Evolutionary conservation across 768 basidiomycete species (phyloP), one percentile per base, ranked within the genome.

Genomic region (Termitomyces sp.): DNA sequence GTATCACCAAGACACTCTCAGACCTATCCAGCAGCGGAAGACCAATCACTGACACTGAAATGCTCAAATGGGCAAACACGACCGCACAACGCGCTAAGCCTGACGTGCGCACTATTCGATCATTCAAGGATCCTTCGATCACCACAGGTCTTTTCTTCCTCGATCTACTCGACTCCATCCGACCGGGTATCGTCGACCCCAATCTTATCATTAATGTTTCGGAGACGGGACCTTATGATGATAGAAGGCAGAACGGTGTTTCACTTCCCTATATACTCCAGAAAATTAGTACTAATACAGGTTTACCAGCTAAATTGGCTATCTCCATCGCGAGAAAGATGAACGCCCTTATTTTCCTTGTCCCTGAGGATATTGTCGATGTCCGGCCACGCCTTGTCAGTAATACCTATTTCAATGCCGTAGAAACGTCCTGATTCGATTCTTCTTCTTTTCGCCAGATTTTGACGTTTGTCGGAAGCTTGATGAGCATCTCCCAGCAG

Each of bases 251-350:
- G 75, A 99, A 98, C 67, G 95, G 95, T 96, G 85, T 73, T 34
- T 16, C 48, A n/a, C 4, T 60, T n/a, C 53, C 5, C 48, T 37
- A 18, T 47, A 50, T 50, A 16, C 18, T 20, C 8, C 4, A 13
- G 14, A 55, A 14, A 20, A 48, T 37, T 51, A 53, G 30, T 26
- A 3, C 51, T 67, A 24, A 63, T n/a, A 13, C 24, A 26, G 14
- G 61, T 54, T 40, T 20, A 57, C 8, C 62, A 97, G 95, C 95
- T 16, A 98, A 98, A 83, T 74, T 98, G 62, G 96, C 94, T 8
- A 98, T 98, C 65, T 98, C 96, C 3, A 98, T 98, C 65, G 95
- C 96, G n/a, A 82, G 96, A 68, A 98, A 98, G 82, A 88, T 95
- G 88, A 92, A 93, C 54, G 92, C 93, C 5, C 73, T 97, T 65